Evolutionary conservation across 2,329 filamentous ascomycete genomes (phyloP).

Genomic region (Trichoderma atroviride): DNA sequence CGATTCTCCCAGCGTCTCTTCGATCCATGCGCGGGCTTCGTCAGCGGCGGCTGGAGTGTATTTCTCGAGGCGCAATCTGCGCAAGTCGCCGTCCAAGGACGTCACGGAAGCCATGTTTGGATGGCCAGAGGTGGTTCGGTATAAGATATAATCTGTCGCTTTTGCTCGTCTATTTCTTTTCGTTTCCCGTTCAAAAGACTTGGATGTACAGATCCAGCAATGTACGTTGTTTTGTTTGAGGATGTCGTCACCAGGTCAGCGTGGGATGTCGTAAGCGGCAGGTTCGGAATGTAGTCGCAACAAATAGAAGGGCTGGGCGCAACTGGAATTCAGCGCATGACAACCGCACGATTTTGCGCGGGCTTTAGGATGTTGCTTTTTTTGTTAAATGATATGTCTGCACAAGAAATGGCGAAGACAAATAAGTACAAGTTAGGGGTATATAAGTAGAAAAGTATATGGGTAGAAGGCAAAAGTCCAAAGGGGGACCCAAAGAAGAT

Average conservation of each 20-base stretch:
- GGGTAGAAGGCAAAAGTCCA: background rate
- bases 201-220: background rate
- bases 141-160: background rate
- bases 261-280: slow-evolving; percentile 21
- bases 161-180: background rate
- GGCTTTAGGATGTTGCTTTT: background rate
- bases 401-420: background rate
- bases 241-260: slow-evolving; percentile 25
- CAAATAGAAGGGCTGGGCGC: slow-evolving; percentile 10
- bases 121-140: background rate
- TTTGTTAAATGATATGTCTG: background rate
- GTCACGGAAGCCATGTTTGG: slow-evolving; percentile 83
- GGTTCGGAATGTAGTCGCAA: slow-evolving; percentile 27
- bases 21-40: slow-evolving; percentile 84
- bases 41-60: slow-evolving; percentile 90
- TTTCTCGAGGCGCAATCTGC: slow-evolving; percentile 86
- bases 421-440: background rate
- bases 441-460: background rate
- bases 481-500: background rate
- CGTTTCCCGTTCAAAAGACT: background rate
- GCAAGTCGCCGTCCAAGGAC: slow-evolving; percentile 93
- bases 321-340: slow-evolving; percentile 23
- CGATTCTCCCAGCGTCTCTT: slow-evolving; percentile 73
- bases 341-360: slow-evolving; percentile 32
- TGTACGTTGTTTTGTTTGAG: background rate